Base-by-base conservation (phyloP, 768 basidiomycete species). In the Tephrocybe sp. region DNA sequence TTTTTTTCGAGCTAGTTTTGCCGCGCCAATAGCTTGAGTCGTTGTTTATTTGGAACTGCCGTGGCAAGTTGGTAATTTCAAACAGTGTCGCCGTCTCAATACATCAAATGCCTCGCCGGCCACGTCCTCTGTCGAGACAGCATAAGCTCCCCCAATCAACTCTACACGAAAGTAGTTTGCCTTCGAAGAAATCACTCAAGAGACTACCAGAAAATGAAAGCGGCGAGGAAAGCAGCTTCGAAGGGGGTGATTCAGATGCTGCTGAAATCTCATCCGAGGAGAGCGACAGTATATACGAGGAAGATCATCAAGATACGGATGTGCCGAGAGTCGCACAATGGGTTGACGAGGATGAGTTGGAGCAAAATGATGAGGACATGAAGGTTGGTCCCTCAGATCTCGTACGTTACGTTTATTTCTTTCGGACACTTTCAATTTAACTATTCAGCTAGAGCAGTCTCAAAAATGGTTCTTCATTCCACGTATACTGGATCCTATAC, bases 271-370 rank as follows among this genome's bases (percentile, higher is more conserved):
- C 54, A 32, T 59, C 57, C 22, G 63, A 55, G 30, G 64, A 36
- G 49, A 18, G 8, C 41, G 55, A 52, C 40, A n/a, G 26, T 58
- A 60, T 56, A 43, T 60, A 55, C 45, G 59, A 48, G 8, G 57
- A 58, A 9, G 71, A 68, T n/a, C 68, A 26, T 19, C 22, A 66
- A n/a, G 73, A 76, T 48, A 62, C 66, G 4, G 83, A 86, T 60
- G 71, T 69, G 1, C 81, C 83, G 7, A 72, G 84, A n/a, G 69
- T 84, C 22, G 77, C 74, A 12, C 82, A 81, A 56, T 87, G 83
- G 82, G 69, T 77, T 4, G 82, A 78, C 36, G 80, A 82, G 26
- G 74, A 73, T 37, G 69, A 67, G 40, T 62, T 73, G 39, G 66
- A 60, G 64, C 66, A 67, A 2, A 69, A 62, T 16, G 73, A 70